Evolutionary conservation across 768 basidiomycete genomes (phyloP).

Genomic region (Tremella mesenterica): DNA sequence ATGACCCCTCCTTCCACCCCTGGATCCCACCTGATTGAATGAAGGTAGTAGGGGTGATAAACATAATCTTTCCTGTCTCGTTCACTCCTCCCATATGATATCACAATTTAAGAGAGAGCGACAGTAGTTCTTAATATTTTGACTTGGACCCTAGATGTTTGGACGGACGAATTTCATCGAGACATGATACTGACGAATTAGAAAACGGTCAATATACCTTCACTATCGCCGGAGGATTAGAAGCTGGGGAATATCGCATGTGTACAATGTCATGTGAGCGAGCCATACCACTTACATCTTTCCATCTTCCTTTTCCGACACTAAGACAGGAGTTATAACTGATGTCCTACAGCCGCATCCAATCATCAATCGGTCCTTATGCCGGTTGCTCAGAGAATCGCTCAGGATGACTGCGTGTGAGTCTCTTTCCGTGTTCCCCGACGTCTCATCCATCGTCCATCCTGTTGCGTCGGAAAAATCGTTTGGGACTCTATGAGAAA

Average conservation of each 20-base stretch:
- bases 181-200: conserved; percentile 46
- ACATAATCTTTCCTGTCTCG: too few species aligned
- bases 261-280: conserved; percentile 26
- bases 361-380: conserved; percentile 26
- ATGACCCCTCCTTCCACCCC: background rate
- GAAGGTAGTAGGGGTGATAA: too few species aligned
- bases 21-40: too few species aligned
- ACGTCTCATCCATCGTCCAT: too few species aligned
- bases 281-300: background rate
- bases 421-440: background rate
- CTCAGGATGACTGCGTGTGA: conserved; percentile 23
- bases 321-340: background rate
- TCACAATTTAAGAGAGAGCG: too few species aligned
- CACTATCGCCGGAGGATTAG: conserved; percentile 53
- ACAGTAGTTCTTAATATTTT: too few species aligned
- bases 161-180: too few species aligned
- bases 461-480: too few species aligned
- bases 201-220: conserved; percentile 51
- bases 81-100: too few species aligned
- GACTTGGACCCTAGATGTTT: too few species aligned
- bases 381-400: conserved; percentile 28
- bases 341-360: conserved; percentile 13
- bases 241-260: conserved; percentile 53
- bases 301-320: background rate
- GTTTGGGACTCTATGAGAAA: too few species aligned